These are phyloP conservation scores for Syzygium aqueum DNA, from an alignment of 345 rosid genomes.

Conservation along the genomic window DNA sequence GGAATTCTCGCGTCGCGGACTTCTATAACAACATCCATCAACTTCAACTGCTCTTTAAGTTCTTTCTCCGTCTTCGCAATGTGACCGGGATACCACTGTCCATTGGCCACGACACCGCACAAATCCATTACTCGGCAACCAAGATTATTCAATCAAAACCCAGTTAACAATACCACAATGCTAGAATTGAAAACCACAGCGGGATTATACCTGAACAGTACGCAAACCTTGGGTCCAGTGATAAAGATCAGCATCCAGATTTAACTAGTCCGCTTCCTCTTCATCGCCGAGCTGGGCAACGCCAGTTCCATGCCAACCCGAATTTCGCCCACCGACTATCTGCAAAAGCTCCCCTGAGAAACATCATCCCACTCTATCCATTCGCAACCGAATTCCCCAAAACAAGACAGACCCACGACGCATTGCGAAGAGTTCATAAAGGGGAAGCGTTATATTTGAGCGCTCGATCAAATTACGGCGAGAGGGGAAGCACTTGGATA, in stretches of 20 bases:
- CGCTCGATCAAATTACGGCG: not conserved
- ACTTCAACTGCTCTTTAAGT: slow-evolving; percentile 82
- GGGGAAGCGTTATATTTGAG: not conserved
- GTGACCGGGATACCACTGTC: slow-evolving; percentile 97
- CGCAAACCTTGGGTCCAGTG: slow-evolving; percentile 67
- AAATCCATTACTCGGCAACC: not conserved
- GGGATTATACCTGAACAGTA: slow-evolving; percentile 58
- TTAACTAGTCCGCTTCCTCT: slow-evolving; percentile 54
- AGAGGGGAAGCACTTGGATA: not conserved
- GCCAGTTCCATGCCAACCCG: slow-evolving; percentile 24
- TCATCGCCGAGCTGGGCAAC: slow-evolving; percentile 6
- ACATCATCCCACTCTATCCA: not conserved
- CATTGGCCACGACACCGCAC: slow-evolving; percentile 1
- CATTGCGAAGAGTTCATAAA: not conserved
- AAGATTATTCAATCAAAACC: not conserved
- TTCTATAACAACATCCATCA: slow-evolving; percentile 95
- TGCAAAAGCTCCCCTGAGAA: slow-evolving; percentile 12
- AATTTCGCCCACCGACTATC: slow-evolving; percentile 57
- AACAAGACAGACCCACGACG: not conserved
- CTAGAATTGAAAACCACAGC: not conserved
- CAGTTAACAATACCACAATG: not conserved
- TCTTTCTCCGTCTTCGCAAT: slow-evolving; percentile 92
- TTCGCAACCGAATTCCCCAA: not conserved
- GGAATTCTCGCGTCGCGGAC: slow-evolving; percentile 94
- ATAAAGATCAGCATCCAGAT: slow-evolving; percentile 65